These are phyloP conservation scores for Rhynchospora breviuscula DNA, from an alignment of 176 grass and related monocot species.

Conservation along the genomic window DNA sequence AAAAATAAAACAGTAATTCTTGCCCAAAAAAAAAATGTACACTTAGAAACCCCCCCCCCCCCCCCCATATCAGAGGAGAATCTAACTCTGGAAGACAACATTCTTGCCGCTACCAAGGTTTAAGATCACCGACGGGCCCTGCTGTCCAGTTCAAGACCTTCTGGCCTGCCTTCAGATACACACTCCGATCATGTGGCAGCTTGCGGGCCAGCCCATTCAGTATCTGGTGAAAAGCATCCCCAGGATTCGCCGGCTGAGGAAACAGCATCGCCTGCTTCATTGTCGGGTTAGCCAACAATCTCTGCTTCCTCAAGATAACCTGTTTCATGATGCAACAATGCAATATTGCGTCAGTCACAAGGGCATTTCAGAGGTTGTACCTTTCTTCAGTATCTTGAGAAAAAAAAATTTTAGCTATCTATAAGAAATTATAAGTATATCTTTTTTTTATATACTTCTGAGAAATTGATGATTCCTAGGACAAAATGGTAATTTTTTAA, in stretches of 20 bases:
- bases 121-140: conserved; percentile 53
- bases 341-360: not conserved
- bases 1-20: not conserved
- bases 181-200: conserved; percentile 52
- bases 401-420: too few relatives aligned
- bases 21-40: conserved; percentile 46
- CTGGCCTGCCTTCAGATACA: conserved; percentile 69
- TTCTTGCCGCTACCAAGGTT: conserved; percentile 61
- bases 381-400: not conserved
- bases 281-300: conserved; percentile 74
- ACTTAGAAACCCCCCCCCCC: conserved; percentile 40
- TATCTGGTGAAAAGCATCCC: conserved; percentile 95
- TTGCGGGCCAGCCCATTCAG: conserved; percentile 77
- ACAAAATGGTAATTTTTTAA: not conserved
- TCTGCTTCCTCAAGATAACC: conserved; percentile 84
- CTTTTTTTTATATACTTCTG: not conserved
- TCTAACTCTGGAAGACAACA: conserved; percentile 6
- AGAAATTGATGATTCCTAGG: not conserved
- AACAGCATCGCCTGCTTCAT: conserved; percentile 95
- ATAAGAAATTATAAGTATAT: not conserved
- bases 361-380: not conserved
- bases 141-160: conserved; percentile 80
- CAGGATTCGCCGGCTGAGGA: conserved; percentile 61
- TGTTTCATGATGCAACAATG: not conserved
- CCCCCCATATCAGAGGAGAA: conserved; percentile 4